Evolutionary conservation across 495 filamentous ascomycete species (phyloP).

Genomic region (Sabuloglossum arenarium): DNA sequence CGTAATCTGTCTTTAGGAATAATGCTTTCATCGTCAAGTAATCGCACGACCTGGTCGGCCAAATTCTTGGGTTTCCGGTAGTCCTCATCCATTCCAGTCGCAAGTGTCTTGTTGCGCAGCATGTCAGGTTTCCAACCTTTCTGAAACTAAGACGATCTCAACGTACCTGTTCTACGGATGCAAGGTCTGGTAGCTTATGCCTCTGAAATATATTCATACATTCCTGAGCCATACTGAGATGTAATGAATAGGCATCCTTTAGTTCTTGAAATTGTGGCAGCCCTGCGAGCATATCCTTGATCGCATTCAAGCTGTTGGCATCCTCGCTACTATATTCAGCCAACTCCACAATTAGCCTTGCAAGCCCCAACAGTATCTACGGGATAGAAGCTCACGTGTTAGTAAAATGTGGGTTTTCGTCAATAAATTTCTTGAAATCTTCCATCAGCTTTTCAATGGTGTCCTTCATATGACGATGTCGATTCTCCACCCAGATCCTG

Average conservation of each 20-base stretch:
- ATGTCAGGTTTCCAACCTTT: background rate
- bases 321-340: conserved; percentile 27
- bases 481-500: conserved; percentile 78
- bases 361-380: background rate
- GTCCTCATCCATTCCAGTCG: conserved; percentile 86
- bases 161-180: conserved; percentile 52
- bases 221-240: conserved; percentile 94
- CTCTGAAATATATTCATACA: conserved; percentile 83
- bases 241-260: conserved; percentile 86
- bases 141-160: background rate
- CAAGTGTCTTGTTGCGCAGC: conserved; percentile 35
- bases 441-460: conserved; percentile 81
- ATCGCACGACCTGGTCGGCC: conserved; percentile 62
- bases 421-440: conserved; percentile 81
- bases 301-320: conserved; percentile 60
- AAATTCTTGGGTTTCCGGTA: conserved; percentile 77
- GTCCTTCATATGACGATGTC: conserved; percentile 95
- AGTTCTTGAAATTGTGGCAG: conserved; percentile 85
- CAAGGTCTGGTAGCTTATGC: conserved; percentile 68
- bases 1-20: conserved; percentile 54
- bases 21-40: conserved; percentile 63
- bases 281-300: conserved; percentile 91
- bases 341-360: background rate
- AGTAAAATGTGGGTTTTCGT: conserved; percentile 85
- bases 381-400: conserved; percentile 28